A percentile compares a stretch with the other conserved stretches of the same genome.
These are phyloP conservation scores for Zygosaccharomyces pseudorouxii DNA, from an alignment of 805 yeast species.

Conservation along the genomic window DNA sequence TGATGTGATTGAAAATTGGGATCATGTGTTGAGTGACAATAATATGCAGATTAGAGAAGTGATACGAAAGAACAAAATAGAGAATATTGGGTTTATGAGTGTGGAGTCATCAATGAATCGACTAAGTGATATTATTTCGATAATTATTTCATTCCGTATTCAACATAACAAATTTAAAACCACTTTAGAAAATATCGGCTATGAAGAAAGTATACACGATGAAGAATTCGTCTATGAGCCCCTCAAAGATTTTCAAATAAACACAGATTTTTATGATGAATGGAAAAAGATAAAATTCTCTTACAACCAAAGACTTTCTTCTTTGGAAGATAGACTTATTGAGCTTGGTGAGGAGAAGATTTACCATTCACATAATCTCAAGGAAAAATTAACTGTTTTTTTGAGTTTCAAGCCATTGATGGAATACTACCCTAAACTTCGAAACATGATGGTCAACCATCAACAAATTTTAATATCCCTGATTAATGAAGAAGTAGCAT, in stretches of 20 bases:
- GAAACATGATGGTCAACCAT: conserved; percentile 56
- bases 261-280: conserved; percentile 1
- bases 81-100: conserved; percentile 61
- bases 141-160: conserved; percentile 43
- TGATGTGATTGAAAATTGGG: conserved; percentile 47
- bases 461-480: conserved; percentile 48
- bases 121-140: conserved; percentile 42
- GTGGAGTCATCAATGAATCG: conserved; percentile 43
- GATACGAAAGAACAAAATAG: conserved; percentile 59
- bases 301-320: conserved; percentile 42
- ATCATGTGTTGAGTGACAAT: conserved; percentile 57
- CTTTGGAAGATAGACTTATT: conserved; percentile 46
- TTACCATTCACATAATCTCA: conserved; percentile 36
- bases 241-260: conserved; percentile 39
- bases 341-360: conserved; percentile 39
- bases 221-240: conserved; percentile 41
- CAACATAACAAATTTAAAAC: conserved; percentile 48
- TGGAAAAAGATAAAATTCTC: conserved; percentile 40
- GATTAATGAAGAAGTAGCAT: conserved; percentile 44
- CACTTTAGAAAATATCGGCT: conserved; percentile 32
- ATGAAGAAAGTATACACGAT: conserved; percentile 27
- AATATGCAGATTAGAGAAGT: conserved; percentile 67
- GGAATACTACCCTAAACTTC: conserved; percentile 45
- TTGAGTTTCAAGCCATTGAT: conserved; percentile 46
- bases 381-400: conserved; percentile 50